Evolutionary conservation across 1,139 yeast species (phyloP).

Genomic region (Pneumocystis oryctolagi): DNA sequence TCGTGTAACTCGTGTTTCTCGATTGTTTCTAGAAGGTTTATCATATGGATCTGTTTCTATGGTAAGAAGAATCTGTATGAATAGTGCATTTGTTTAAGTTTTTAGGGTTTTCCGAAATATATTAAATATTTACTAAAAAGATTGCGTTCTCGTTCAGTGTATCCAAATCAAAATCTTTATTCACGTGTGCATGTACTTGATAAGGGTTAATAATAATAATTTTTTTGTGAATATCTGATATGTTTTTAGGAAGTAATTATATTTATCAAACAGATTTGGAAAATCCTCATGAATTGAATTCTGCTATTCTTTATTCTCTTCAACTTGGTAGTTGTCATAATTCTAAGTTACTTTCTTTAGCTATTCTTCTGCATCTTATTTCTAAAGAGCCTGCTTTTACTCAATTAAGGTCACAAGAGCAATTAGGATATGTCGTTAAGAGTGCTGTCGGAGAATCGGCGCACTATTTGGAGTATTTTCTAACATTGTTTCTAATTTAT

Average conservation of each 20-base stretch:
- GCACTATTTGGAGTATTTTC: constrained; percentile 39
- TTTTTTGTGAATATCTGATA: constrained; percentile 22
- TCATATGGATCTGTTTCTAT: neutral
- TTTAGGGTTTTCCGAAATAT: neutral
- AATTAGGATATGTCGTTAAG: constrained; percentile 78
- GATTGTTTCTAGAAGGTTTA: neutral
- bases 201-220: constrained; percentile 23
- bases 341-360: constrained; percentile 30
- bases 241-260: constrained; percentile 4
- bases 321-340: constrained; percentile 45
- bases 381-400: constrained; percentile 79
- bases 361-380: constrained; percentile 57
- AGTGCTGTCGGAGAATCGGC: constrained; percentile 56
- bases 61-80: neutral
- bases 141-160: constrained; percentile 13
- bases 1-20: neutral
- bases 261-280: constrained; percentile 36
- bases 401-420: constrained; percentile 82
- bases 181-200: constrained; percentile 40
- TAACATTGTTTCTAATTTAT: neutral
- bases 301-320: constrained; percentile 65
- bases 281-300: constrained; percentile 63
- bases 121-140: neutral
- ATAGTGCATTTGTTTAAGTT: neutral
- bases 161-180: constrained; percentile 29